A percentile compares a stretch with the other conserved stretches of the same genome.
Conservation (phyloP, 306 rosid genomes). For the Begonia loranthoides region DNA sequence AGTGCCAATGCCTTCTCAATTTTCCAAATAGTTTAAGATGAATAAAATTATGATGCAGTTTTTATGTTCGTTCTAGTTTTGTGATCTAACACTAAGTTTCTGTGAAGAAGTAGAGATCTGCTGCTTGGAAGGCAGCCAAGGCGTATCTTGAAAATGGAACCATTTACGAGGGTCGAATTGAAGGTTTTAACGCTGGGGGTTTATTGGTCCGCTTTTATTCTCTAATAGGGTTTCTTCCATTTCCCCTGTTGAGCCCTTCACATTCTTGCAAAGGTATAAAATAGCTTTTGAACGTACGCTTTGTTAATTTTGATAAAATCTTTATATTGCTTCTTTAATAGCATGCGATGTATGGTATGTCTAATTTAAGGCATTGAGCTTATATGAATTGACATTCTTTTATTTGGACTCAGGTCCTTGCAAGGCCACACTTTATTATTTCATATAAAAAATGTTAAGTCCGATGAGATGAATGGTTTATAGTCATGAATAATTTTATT, state of each 20-base stretch:
- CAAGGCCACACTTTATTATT: too few species aligned
- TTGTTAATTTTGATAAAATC: not conserved
- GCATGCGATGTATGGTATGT: not conserved
- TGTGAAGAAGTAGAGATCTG: conserved; percentile 85
- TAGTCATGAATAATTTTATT: too few species aligned
- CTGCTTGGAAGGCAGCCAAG: conserved; percentile 79
- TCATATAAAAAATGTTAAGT: too few species aligned
- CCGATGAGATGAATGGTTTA: too few species aligned
- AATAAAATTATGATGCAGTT: not conserved
- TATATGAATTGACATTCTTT: too few species aligned
- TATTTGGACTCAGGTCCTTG: too few species aligned
- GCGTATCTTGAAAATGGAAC: conserved; percentile 40
- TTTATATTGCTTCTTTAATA: not conserved
- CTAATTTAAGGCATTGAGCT: too few species aligned
- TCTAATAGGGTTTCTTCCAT: conserved; percentile 75
- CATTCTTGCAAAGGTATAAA: conserved; percentile 62
- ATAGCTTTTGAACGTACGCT: not conserved
- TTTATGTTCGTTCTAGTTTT: conserved; percentile 2
- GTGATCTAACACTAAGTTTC: conserved; percentile 46
- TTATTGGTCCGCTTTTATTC: conserved; percentile 52
- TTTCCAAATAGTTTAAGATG: not conserved
- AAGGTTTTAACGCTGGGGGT: conserved; percentile 69
- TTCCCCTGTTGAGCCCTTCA: conserved; percentile 58
- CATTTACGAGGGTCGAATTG: conserved; percentile 59
- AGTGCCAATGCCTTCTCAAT: not conserved